Evolutionary conservation across 2,329 filamentous ascomycete species (phyloP).

Genomic region (Keithomyces neogunnii): DNA sequence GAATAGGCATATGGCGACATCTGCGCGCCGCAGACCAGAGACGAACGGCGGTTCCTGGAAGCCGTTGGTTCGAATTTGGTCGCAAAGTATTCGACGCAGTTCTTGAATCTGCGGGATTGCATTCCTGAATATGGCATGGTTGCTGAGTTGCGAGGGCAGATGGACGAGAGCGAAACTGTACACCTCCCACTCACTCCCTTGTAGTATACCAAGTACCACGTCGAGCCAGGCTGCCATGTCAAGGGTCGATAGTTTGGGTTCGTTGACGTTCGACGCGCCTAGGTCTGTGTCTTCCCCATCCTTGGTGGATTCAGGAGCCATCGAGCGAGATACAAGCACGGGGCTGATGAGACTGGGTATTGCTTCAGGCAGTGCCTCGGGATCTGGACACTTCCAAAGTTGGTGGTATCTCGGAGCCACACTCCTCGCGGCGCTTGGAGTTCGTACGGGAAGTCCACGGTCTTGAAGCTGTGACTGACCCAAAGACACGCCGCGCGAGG

Average conservation of each 20-base stretch:
- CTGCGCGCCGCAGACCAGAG: constrained; percentile 75
- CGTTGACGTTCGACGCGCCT: constrained; percentile 20
- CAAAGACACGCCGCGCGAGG: constrained; percentile 44
- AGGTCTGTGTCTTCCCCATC: constrained; percentile 11
- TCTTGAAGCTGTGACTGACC: constrained; percentile 38
- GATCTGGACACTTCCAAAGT: constrained; percentile 51
- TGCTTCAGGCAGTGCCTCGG: constrained; percentile 42
- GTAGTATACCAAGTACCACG: constrained; percentile 62
- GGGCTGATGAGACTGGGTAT: constrained; percentile 39
- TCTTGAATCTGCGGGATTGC: constrained; percentile 68
- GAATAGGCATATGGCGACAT: constrained; percentile 83
- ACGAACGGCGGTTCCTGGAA: constrained; percentile 74
- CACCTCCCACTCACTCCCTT: constrained; percentile 78
- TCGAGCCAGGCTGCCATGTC: constrained; percentile 68
- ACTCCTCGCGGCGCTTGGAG: constrained; percentile 30
- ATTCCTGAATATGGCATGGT: constrained; percentile 74
- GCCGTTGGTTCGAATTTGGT: constrained; percentile 67
- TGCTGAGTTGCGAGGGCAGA: constrained; percentile 78
- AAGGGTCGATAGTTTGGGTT: constrained; percentile 32
- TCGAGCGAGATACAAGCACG: constrained; percentile 35
- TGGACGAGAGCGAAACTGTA: constrained; percentile 87
- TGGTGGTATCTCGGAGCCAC: constrained; percentile 33
- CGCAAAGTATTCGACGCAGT: constrained; percentile 68
- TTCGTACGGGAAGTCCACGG: constrained; percentile 30
- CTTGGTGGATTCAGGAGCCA: neutral